Evolutionary conservation across 2,329 filamentous ascomycete genomes (phyloP), one percentile per base, ranked within the genome.

Genomic region (Knoxdaviesia capensis): DNA sequence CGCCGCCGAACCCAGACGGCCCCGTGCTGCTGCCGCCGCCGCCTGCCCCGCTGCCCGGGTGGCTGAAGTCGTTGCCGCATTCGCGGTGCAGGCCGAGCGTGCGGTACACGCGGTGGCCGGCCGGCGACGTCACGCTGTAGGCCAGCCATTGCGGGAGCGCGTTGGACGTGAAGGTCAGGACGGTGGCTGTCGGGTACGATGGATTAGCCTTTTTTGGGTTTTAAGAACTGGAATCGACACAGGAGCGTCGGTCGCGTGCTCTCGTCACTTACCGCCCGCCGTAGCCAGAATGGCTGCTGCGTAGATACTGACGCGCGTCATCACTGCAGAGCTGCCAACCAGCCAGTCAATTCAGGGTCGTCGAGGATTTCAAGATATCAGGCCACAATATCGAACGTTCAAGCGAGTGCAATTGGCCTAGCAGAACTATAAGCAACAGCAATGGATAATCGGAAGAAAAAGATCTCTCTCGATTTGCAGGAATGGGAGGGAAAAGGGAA

Each of bases 31-130:
- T 20, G 20, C 20, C 20, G 20, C 20, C 20, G 20, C 20, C 65
- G 64, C 57, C 81, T 87, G 20, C 20, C 20, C 20, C 20, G 20
- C 2, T 20, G 20, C 20, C 20, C 39, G 61, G 58, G n/a, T 63
- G 60, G 40, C 73, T 66, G 38, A 71, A 71, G 44, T 82, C 63
- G 44, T 73, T 80, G 42, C 78, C 81, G 61, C 88, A 98, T 55
- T 75, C 77, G 50, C 70, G 71, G 60, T 94, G 82, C 38, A 98
- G 73, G 45, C 88, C 88, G 54, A 86, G 74, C 47, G 69, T 71
- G 50, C 75, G 71, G 48, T 63, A 62, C 48, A 68, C 63, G 34
- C 55, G 62, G 45, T 61, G 59, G 52, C 65, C 64, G 34, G 59
- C 53, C 41, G 64, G 58, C 11, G 64, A 63, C 6, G 63, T 64